Percentiles rank a stretch among this genome's conserved stretches.
Conservation (phyloP, 495 filamentous ascomycete species). For the Viridothelium virens region DNA sequence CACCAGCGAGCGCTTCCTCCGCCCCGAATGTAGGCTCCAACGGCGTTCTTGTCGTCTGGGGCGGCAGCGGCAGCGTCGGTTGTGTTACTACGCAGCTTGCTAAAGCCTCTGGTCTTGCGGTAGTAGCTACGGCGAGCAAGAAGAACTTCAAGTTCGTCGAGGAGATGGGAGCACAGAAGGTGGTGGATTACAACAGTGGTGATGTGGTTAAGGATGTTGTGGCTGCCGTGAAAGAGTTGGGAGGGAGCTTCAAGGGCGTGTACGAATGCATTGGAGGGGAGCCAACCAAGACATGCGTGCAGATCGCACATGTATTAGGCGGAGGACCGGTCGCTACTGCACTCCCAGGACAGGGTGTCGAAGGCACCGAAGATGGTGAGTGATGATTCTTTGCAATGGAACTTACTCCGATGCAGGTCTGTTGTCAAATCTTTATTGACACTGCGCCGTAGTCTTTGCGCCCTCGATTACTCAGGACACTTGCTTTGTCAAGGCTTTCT, state of each 20-base stretch:
- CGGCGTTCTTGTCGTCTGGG: constrained; percentile 51
- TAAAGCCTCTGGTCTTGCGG: constrained; percentile 49
- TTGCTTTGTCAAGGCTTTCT: constrained; percentile 25
- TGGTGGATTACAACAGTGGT: constrained; percentile 49
- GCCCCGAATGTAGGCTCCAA: constrained; percentile 27
- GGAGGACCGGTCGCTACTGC: constrained; percentile 25
- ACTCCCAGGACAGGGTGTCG: constrained; percentile 25
- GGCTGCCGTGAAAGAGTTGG: constrained; percentile 24
- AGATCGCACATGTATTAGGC: constrained; percentile 30
- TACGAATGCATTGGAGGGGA: constrained; percentile 31
- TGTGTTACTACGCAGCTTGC: constrained; percentile 56
- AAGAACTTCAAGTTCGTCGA: constrained; percentile 49
- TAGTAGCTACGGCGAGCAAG: constrained; percentile 47
- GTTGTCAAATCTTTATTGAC: background rate
- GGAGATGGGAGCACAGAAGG: constrained; percentile 47
- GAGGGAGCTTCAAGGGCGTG: constrained; percentile 28
- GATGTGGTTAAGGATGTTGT: constrained; percentile 36
- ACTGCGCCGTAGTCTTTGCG: constrained; percentile 21
- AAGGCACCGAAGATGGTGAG: constrained; percentile 18
- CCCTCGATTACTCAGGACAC: constrained; percentile 21
- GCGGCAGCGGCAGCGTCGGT: constrained; percentile 53
- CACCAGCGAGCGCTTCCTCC: constrained; percentile 27
- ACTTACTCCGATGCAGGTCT: background rate
- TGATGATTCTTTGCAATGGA: background rate
- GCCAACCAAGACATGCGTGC: constrained; percentile 17